These are phyloP conservation scores for Tylopilus plumbeoviolaceoides DNA, from an alignment of 768 basidiomycete genomes.

Conservation along the genomic window DNA sequence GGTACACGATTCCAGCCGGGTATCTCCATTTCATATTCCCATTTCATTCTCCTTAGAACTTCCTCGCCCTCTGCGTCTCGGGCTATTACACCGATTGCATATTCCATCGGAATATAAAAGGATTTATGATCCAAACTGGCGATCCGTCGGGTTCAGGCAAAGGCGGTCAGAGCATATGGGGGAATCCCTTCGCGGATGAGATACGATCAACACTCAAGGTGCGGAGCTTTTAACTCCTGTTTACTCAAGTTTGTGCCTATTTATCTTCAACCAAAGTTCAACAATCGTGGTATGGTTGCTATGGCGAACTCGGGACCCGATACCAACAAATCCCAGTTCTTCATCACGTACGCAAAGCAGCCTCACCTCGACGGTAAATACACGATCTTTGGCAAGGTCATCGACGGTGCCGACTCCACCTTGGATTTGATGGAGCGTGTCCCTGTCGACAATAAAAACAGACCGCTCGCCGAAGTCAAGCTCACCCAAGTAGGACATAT, in stretches of 20 bases:
- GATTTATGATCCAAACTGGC: slow-evolving; percentile 94
- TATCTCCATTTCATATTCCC: not conserved
- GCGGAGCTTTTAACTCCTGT: slow-evolving; percentile 5
- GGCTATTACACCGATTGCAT: slow-evolving; percentile 80
- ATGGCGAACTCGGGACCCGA: slow-evolving; percentile 98
- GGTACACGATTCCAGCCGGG: slow-evolving; percentile 39
- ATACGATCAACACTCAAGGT: slow-evolving; percentile 93
- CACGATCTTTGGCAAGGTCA: slow-evolving; percentile 96
- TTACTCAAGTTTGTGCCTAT: no score
- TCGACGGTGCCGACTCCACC: slow-evolving; percentile 93
- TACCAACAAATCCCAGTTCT: slow-evolving; percentile 90
- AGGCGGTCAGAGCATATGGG: slow-evolving; percentile 97
- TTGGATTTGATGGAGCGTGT: slow-evolving; percentile 91
- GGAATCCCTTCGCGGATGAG: slow-evolving; percentile 87
- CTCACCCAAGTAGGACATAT: slow-evolving; percentile 50
- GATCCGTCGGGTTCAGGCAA: slow-evolving; percentile 90
- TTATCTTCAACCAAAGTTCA: slow-evolving; percentile 59
- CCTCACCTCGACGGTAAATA: slow-evolving; percentile 91
- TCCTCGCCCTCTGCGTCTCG: slow-evolving; percentile 89
- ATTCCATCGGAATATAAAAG: slow-evolving; percentile 93
- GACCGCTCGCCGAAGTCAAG: slow-evolving; percentile 83
- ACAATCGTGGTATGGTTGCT: slow-evolving; percentile 88
- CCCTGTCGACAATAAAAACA: slow-evolving; percentile 87
- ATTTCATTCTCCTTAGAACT: slow-evolving; percentile 59
- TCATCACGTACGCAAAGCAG: slow-evolving; percentile 89